Conservation (phyloP, 1,139 yeast genomes). For the Hemisphaericaspora xylanilytica region DNA sequence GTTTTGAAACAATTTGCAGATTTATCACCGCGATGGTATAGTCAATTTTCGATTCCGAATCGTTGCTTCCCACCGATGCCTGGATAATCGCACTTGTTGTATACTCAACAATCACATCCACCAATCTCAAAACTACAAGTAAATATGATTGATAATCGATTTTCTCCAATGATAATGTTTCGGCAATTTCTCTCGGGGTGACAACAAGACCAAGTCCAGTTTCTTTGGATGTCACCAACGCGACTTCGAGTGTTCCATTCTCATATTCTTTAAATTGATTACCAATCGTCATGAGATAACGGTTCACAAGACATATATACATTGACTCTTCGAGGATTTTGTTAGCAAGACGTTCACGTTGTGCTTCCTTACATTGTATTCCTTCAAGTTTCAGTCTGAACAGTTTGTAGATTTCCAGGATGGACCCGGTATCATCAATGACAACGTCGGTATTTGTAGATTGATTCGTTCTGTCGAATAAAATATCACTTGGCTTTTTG, state of each 20-base stretch:
- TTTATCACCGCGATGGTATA: constrained; percentile 25
- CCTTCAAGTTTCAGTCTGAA: constrained; percentile 1
- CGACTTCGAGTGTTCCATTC: constrained; percentile 2
- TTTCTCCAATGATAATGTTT: constrained; percentile 12
- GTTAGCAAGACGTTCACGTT: constrained; percentile 20
- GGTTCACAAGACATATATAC: constrained; percentile 18
- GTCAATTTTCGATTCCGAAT: constrained; percentile 14
- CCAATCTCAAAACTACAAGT: constrained; percentile 22
- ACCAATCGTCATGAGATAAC: constrained; percentile 21
- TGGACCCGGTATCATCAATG: background rate
- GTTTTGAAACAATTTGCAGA: constrained; percentile 24
- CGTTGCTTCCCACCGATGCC: constrained; percentile 18
- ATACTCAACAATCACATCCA: constrained; percentile 28
- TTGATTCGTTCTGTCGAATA: background rate
- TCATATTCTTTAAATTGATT: constrained; percentile 3
- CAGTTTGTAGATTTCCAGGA: background rate
- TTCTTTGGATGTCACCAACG: background rate
- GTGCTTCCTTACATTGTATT: constrained; percentile 18
- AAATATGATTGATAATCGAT: constrained; percentile 25
- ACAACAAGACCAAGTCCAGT: constrained; percentile 17
- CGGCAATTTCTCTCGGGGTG: constrained; percentile 20
- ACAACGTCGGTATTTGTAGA: background rate
- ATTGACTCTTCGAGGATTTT: constrained; percentile 24
- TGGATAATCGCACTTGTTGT: constrained; percentile 28
- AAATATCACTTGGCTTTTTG: constrained; percentile 6